Conservation (phyloP, 345 rosid species). For the Gossypium anomalum region DNA sequence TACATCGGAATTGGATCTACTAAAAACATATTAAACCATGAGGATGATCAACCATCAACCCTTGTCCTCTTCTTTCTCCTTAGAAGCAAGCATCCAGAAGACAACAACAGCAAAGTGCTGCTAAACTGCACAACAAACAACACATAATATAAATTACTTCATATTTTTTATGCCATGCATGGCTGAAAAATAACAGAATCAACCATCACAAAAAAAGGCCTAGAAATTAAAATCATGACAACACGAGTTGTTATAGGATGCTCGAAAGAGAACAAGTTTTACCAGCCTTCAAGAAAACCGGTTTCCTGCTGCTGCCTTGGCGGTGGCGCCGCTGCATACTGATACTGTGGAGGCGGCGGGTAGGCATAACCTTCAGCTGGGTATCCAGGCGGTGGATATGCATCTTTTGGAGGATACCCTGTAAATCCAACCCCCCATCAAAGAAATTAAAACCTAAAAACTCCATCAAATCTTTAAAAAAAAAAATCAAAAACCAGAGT, state of each 20-base stretch:
- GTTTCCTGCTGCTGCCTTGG: conserved; percentile 28
- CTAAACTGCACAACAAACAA: conserved; percentile 37
- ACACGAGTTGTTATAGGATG: neutral
- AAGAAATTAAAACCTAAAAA: neutral
- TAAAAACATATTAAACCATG: neutral
- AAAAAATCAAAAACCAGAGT: too few species aligned
- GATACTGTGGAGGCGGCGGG: conserved; percentile 27
- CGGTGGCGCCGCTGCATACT: conserved; percentile 2
- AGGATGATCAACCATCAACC: neutral
- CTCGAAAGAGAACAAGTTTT: neutral
- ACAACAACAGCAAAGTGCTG: conserved; percentile 60
- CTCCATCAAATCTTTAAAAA: neutral
- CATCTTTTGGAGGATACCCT: conserved; percentile 52
- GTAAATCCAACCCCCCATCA: neutral
- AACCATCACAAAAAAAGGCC: neutral
- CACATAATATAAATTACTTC: neutral
- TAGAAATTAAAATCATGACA: neutral
- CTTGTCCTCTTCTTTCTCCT: neutral
- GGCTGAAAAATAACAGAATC: neutral
- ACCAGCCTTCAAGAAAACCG: conserved; percentile 55
- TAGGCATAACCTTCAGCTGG: conserved; percentile 41
- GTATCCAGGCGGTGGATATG: conserved; percentile 52
- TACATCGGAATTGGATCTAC: neutral
- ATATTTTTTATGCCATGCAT: neutral
- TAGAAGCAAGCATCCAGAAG: conserved; percentile 50